Base-by-base conservation (phyloP, 2,329 filamentous ascomycete genomes). In the Ophiostoma ips region DNA sequence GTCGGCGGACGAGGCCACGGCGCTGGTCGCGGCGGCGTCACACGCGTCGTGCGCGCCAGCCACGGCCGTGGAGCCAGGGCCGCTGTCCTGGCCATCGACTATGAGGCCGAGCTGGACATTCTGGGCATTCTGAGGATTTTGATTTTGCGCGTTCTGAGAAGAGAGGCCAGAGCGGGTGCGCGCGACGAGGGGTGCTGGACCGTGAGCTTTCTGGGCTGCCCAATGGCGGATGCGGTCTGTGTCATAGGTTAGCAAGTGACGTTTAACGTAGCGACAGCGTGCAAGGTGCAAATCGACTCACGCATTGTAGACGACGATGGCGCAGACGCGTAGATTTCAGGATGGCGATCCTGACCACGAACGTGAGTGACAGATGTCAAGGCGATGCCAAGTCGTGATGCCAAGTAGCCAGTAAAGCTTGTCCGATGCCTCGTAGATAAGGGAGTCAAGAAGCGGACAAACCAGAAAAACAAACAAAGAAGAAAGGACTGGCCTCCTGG, bases 151-250 rank as follows among this genome's bases (percentile, higher is more conserved):
- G 24, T 28, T 35, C 11, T 45, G 28, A n/a, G 43, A 34, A 24
- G 16, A 19, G 28, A 19, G 43, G 12, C 43, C 43, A 18, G 43
- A 19, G n/a, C 43, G 43, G 16, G 43, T 45, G 43, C 43, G 43
- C 31, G 46, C 51, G 21, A 53, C 49, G 10, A 59, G 51, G 9
- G 57, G 56, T 19, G 56, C 50, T 16, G 53, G 49, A 33, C 59
- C 60, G 48, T 59, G 59, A 45, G 60, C 60, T 52, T 63, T 63
- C 18, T 58, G 52, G 43, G 52, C 55, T 9, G 60, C 61, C 61
- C 60, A 63, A 38, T 56, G 57, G 31, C 58, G 56, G 48, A 62
- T 56, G 49, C 59, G 58, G 55, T 62, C 44, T 46, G 33, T 36
- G 8, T 40, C 5, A 12, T 30, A 21, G 24, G 51, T n/a, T 28